Conservation (phyloP, 306 rosid species). For the apple (Malus domestica) region DNA sequence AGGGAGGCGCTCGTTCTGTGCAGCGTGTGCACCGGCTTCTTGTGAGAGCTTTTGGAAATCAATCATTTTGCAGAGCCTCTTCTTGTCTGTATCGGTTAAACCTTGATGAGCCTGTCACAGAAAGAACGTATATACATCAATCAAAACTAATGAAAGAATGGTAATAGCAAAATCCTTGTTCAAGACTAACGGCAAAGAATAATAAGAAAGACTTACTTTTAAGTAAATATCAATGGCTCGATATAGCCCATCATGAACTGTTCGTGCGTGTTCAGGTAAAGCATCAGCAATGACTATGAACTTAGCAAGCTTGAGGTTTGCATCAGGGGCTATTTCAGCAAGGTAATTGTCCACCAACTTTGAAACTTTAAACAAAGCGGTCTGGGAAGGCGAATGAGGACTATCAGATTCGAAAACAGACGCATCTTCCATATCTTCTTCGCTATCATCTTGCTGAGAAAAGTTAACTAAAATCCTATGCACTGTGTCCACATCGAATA, state of each 20-base stretch:
- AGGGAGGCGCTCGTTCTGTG: slow-evolving; percentile 96
- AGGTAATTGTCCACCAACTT: slow-evolving; percentile 90
- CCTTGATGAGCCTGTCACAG: slow-evolving; percentile 81
- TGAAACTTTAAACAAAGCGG: slow-evolving; percentile 71
- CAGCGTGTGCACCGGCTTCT: slow-evolving; percentile 99
- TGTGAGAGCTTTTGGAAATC: slow-evolving; percentile 95
- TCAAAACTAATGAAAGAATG: background rate
- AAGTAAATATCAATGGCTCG: slow-evolving; percentile 86
- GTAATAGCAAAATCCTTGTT: background rate
- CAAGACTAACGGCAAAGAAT: background rate
- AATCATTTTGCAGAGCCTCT: slow-evolving; percentile 74
- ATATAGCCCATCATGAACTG: slow-evolving; percentile 80
- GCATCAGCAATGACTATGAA: slow-evolving; percentile 82
- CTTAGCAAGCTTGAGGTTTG: slow-evolving; percentile 86
- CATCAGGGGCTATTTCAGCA: slow-evolving; percentile 95
- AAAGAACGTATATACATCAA: background rate
- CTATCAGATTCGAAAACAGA: slow-evolving; percentile 87
- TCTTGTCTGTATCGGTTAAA: slow-evolving; percentile 67
- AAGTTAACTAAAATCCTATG: slow-evolving; percentile 85
- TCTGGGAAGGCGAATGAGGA: slow-evolving; percentile 79
- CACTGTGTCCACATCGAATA: slow-evolving; percentile 96
- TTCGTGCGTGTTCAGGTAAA: slow-evolving; percentile 83
- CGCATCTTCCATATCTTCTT: slow-evolving; percentile 77
- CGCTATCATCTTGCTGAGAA: slow-evolving; percentile 94
- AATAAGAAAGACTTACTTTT: slow-evolving; percentile 49